These are phyloP conservation scores for Physaria fendleri DNA, from an alignment of 345 rosid species.

Conservation along the genomic window DNA sequence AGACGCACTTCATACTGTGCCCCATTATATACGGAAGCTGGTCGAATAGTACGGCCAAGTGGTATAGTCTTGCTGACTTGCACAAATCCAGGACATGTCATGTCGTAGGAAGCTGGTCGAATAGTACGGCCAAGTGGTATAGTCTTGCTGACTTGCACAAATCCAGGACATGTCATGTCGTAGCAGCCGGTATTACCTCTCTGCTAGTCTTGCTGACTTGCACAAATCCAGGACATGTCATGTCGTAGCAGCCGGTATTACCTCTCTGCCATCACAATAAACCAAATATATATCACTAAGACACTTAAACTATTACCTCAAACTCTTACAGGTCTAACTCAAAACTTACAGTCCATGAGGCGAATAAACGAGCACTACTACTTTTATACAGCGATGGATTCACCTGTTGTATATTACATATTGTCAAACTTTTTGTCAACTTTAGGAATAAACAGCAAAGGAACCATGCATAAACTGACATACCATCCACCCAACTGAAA, in stretches of 20 bases:
- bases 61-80: conserved; percentile 2
- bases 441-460: background rate
- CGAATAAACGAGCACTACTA: background rate
- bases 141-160: conserved; percentile 19
- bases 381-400: background rate
- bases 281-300: background rate
- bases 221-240: conserved; percentile 27
- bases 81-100: conserved; percentile 11
- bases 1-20: conserved; percentile 6
- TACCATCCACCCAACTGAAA: conserved; percentile 17
- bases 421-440: background rate
- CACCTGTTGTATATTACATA: background rate
- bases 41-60: conserved; percentile 7
- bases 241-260: conserved; percentile 17
- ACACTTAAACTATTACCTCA: background rate
- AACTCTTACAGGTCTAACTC: background rate
- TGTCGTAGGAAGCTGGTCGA: background rate
- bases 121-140: conserved; percentile 12
- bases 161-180: conserved; percentile 5
- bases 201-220: too few species aligned
- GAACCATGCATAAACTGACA: background rate
- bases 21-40: conserved; percentile 16
- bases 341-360: conserved; percentile 15
- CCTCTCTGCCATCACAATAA: conserved; percentile 15
- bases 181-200: background rate